These are phyloP conservation scores for Leptographium lundbergii DNA, from an alignment of 2,329 filamentous ascomycete species.

Conservation along the genomic window DNA sequence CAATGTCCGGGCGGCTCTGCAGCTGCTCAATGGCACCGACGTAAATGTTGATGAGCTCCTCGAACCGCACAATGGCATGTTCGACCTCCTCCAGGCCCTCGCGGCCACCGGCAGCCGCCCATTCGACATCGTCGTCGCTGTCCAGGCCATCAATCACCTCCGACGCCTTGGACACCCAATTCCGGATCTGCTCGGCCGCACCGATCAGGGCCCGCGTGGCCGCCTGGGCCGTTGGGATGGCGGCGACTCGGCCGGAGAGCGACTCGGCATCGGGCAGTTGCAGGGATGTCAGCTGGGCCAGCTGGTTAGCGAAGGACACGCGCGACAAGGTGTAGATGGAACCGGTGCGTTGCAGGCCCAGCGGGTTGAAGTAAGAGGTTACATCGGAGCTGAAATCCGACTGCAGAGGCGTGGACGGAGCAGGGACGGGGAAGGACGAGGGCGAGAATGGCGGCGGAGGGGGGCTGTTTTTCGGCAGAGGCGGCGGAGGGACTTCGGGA, in stretches of 20 bases:
- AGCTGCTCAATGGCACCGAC: slow-evolving; percentile 88
- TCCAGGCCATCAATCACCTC: slow-evolving; percentile 83
- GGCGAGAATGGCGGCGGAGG: slow-evolving; percentile 19
- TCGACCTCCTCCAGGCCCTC: slow-evolving; percentile 66
- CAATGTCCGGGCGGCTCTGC: slow-evolving; percentile 66
- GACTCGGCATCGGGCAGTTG: slow-evolving; percentile 76
- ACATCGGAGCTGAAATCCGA: slow-evolving; percentile 35
- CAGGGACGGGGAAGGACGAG: too few relatives aligned
- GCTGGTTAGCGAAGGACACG: slow-evolving; percentile 83
- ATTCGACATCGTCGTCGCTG: slow-evolving; percentile 94
- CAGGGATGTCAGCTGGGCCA: slow-evolving; percentile 83
- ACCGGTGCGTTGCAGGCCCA: slow-evolving; percentile 55
- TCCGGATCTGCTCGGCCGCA: slow-evolving; percentile 81
- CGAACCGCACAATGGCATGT: slow-evolving; percentile 68
- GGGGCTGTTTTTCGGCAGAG: slow-evolving; percentile 40
- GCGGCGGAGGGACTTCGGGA: slow-evolving; percentile 25
- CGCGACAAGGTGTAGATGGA: slow-evolving; percentile 92
- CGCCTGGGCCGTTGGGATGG: slow-evolving; percentile 73
- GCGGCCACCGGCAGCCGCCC: slow-evolving; percentile 78
- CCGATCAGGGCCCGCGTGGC: slow-evolving; percentile 74
- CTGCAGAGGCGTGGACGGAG: slow-evolving; percentile 12
- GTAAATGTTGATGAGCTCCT: slow-evolving; percentile 82
- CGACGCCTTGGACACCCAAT: slow-evolving; percentile 86
- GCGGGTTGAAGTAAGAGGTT: slow-evolving; percentile 53
- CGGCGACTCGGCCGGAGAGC: slow-evolving; percentile 69